Percentiles rank a stretch among this genome's conserved stretches.
These are phyloP conservation scores for Suillus subalutaceus DNA, from an alignment of 768 basidiomycete species.

Conservation along the genomic window DNA sequence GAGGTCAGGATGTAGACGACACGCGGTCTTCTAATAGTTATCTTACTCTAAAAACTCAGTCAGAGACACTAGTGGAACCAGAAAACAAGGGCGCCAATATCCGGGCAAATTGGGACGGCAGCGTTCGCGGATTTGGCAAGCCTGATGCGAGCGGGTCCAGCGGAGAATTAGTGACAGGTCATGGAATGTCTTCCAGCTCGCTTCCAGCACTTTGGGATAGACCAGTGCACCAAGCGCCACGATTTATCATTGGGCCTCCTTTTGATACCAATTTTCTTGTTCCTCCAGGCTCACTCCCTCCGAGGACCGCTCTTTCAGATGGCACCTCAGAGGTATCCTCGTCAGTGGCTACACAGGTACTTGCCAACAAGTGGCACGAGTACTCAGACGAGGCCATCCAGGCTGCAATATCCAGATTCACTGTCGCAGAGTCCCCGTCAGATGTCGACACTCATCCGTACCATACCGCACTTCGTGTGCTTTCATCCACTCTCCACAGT, in stretches of 20 bases:
- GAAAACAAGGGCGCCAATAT: slow-evolving; percentile 27
- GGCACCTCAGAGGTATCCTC: slow-evolving; percentile 18
- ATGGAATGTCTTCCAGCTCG: slow-evolving; percentile 37
- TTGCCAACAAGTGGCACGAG: slow-evolving; percentile 76
- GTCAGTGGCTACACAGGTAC: slow-evolving; percentile 47
- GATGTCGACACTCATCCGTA: slow-evolving; percentile 57
- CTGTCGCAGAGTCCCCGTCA: slow-evolving; percentile 47
- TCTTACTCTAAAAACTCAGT: slow-evolving; percentile 63
- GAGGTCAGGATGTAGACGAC: slow-evolving; percentile 34
- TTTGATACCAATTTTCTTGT: slow-evolving; percentile 34
- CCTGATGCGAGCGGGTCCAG: slow-evolving; percentile 34
- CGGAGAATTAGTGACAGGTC: slow-evolving; percentile 21
- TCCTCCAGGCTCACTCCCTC: slow-evolving; percentile 37
- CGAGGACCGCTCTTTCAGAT: slow-evolving; percentile 16
- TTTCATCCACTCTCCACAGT: slow-evolving; percentile 68
- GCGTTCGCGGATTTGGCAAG: slow-evolving; percentile 60
- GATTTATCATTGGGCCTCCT: slow-evolving; percentile 47
- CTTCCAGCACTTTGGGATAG: slow-evolving; percentile 46
- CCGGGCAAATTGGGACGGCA: slow-evolving; percentile 50
- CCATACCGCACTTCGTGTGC: slow-evolving; percentile 64
- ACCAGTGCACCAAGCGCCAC: slow-evolving; percentile 27
- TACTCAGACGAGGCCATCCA: slow-evolving; percentile 78
- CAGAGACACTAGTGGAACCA: slow-evolving; percentile 45
- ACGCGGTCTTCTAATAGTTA: slow-evolving; percentile 50
- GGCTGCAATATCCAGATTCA: slow-evolving; percentile 55